Percentiles rank a stretch among this genome's conserved stretches.
phyloP scores from a whole-genome alignment of 2,329 filamentous ascomycete species.

The Hypocrella siamensis region DNA sequence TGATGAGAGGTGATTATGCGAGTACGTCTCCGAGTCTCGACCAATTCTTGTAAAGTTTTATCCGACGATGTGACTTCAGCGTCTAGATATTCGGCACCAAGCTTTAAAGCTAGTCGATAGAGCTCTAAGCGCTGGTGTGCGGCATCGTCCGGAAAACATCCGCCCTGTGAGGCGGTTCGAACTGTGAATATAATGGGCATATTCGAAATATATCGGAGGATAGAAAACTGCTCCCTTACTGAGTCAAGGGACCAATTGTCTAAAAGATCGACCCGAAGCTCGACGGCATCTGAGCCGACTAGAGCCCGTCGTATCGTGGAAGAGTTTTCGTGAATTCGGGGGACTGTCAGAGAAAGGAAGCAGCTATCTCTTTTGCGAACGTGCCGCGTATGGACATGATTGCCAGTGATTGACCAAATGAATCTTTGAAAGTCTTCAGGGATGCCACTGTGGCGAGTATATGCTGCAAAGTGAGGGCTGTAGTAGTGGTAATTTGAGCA shows the following conservation, averaged over 20 bases:
- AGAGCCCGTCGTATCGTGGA: constrained; percentile 55
- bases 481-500: constrained; percentile 94
- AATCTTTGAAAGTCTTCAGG: constrained; percentile 21
- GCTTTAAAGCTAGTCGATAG: constrained; percentile 62
- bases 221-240: constrained; percentile 65
- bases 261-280: constrained; percentile 83
- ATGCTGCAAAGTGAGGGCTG: constrained; percentile 44
- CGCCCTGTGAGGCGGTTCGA: constrained; percentile 72
- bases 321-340: constrained; percentile 49
- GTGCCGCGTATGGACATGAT: constrained; percentile 29
- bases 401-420: constrained; percentile 21
- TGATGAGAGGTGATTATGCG: constrained; percentile 93
- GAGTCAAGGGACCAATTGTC: constrained; percentile 63
- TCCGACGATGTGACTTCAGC: constrained; percentile 78
- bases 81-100: constrained; percentile 86
- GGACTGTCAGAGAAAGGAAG: constrained; percentile 82
- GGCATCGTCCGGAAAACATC: constrained; percentile 67
- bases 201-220: constrained; percentile 55
- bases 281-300: constrained; percentile 82
- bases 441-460: constrained; percentile 10
- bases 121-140: constrained; percentile 56
- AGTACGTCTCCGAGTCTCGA: constrained; percentile 51
- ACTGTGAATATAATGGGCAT: constrained; percentile 88
- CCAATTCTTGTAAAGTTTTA: constrained; percentile 53
- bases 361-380: constrained; percentile 54